Evolutionary conservation across 1,284 basidiomycete genomes (phyloP).

Genomic region (Leccinum subfulvum): DNA sequence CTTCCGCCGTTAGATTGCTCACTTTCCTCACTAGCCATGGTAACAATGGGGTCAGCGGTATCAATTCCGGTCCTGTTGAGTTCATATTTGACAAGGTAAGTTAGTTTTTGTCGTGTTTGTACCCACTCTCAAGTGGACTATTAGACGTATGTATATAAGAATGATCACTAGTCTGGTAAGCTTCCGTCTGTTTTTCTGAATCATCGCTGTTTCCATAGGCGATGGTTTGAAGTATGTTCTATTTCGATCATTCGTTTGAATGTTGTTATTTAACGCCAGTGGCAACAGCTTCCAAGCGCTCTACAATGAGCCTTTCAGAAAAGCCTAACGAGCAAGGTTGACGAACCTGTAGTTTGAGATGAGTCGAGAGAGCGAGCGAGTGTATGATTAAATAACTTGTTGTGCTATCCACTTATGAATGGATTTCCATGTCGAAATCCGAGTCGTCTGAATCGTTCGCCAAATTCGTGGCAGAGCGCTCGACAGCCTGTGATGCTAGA

Average conservation of each 20-base stretch:
- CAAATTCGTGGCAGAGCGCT: neutral
- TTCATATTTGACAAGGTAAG: neutral
- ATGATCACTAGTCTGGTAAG: neutral
- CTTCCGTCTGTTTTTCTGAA: neutral
- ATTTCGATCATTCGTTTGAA: neutral
- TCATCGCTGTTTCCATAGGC: neutral
- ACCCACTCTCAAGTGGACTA: neutral
- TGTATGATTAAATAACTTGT: neutral
- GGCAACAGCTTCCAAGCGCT: neutral
- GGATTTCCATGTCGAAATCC: neutral
- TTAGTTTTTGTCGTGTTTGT: neutral
- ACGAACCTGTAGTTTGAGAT: neutral
- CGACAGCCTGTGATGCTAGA: no score
- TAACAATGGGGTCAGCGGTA: neutral
- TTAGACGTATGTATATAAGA: neutral
- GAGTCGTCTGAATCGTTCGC: neutral
- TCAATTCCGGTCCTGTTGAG: neutral
- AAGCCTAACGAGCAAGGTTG: neutral
- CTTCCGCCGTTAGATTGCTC: neutral
- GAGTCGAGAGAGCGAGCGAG: neutral
- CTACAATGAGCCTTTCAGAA: neutral
- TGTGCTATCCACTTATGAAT: neutral
- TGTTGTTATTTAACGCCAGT: neutral
- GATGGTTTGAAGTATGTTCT: neutral
- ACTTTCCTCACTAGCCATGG: neutral